Evolutionary conservation across 805 yeast species (phyloP).

Genomic region (Saturnispora dispora): DNA sequence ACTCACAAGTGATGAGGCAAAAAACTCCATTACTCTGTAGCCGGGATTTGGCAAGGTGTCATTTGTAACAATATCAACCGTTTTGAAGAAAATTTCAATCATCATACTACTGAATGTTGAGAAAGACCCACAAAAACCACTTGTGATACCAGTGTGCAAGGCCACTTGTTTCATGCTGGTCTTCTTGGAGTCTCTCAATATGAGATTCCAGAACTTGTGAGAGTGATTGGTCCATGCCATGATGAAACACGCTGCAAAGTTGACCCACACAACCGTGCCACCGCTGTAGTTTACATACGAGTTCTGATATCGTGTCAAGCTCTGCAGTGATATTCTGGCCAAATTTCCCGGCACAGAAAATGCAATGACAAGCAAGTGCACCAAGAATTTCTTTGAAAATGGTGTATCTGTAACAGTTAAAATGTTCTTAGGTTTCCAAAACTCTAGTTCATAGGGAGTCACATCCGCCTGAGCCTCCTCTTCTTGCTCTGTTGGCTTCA

Average conservation of each 20-base stretch:
- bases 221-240: constrained; percentile 40
- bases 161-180: constrained; percentile 34
- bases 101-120: constrained; percentile 70
- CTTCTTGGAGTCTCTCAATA: constrained; percentile 9
- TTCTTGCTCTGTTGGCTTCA: constrained; percentile 10
- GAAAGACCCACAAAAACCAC: constrained; percentile 78
- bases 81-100: constrained; percentile 41
- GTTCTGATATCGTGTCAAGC: constrained; percentile 12
- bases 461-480: constrained; percentile 6
- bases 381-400: constrained; percentile 11
- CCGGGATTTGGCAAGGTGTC: constrained; percentile 47
- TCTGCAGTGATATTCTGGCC: constrained; percentile 12
- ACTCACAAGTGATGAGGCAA: constrained; percentile 54
- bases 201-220: constrained; percentile 11
- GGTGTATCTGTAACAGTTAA: constrained; percentile 16
- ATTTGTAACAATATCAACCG: constrained; percentile 33
- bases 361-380: constrained; percentile 8
- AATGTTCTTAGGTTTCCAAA: constrained; percentile 15
- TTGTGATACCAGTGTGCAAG: constrained; percentile 51
- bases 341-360: constrained; percentile 14
- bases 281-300: constrained; percentile 14
- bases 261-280: constrained; percentile 58
- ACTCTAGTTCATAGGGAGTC: constrained; percentile 11
- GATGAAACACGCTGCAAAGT: constrained; percentile 60
- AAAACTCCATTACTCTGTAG: constrained; percentile 70